Evolutionary conservation across 2,329 filamentous ascomycete species (phyloP).

Genomic region (Didymella pinodella): DNA sequence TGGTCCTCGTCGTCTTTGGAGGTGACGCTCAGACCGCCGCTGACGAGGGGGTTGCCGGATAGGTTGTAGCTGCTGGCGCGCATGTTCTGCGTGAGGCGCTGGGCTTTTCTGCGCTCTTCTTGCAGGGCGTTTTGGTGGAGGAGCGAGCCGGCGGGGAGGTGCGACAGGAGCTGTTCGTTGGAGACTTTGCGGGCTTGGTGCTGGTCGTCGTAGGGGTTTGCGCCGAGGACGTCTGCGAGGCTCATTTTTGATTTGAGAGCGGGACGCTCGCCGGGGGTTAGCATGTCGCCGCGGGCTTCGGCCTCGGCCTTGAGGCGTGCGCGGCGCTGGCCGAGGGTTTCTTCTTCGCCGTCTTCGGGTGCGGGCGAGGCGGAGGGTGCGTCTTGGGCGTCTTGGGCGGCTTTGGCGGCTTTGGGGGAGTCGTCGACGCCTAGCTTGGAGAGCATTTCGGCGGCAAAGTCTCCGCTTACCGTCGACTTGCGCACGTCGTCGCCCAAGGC

Average conservation of each 20-base stretch:
- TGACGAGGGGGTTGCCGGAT: constrained; percentile 39
- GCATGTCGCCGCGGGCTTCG: constrained; percentile 55
- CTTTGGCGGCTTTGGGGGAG: background rate
- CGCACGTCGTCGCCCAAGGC: constrained; percentile 53
- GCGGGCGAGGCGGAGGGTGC: constrained; percentile 8
- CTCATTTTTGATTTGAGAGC: constrained; percentile 58
- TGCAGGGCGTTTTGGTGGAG: constrained; percentile 51
- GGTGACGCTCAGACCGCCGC: constrained; percentile 15
- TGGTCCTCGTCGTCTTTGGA: constrained; percentile 39
- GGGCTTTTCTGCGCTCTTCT: constrained; percentile 48
- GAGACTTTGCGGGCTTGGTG: constrained; percentile 48
- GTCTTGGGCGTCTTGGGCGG: background rate
- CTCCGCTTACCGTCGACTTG: constrained; percentile 64
- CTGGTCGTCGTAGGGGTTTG: constrained; percentile 57
- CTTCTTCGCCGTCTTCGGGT: constrained; percentile 63
- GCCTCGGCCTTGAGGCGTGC: constrained; percentile 76
- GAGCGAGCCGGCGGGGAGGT: constrained; percentile 52
- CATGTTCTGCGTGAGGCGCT: constrained; percentile 46
- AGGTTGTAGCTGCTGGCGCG: constrained; percentile 42
- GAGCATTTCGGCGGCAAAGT: constrained; percentile 75
- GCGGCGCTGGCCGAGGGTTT: constrained; percentile 80
- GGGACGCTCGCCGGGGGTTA: constrained; percentile 37
- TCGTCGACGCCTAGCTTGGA: constrained; percentile 51
- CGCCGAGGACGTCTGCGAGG: constrained; percentile 68
- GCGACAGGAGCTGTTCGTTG: constrained; percentile 44